Evolutionary conservation across 352 stramenopile species (phyloP).

Genomic region (Globisporangium canariense): DNA sequence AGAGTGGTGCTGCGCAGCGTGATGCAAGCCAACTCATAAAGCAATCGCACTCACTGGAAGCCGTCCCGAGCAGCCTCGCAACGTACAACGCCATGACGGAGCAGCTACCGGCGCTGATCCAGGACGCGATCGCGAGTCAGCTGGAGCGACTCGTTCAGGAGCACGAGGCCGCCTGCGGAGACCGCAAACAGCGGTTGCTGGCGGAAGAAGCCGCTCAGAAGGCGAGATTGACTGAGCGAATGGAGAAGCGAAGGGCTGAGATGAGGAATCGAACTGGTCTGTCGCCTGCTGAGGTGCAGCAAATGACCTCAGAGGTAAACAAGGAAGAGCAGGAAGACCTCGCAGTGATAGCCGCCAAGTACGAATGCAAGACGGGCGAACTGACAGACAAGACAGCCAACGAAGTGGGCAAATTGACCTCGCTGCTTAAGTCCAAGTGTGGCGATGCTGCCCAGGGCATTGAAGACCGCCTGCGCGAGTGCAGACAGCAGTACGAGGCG

Average conservation of each 20-base stretch:
- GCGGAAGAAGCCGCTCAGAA: not conserved
- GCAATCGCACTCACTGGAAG: not conserved
- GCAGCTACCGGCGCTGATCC: not conserved
- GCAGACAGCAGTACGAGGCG: not conserved
- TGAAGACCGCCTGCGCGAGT: not conserved
- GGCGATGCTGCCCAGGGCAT: not conserved
- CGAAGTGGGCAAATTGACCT: not conserved
- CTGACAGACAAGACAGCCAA: not conserved
- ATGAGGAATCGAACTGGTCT: not conserved
- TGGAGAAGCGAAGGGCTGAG: not conserved
- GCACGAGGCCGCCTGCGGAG: not conserved
- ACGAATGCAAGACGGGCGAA: not conserved
- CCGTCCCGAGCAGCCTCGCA: not conserved
- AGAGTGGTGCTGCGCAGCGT: not conserved
- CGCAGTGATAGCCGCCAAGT: not conserved
- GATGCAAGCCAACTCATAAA: not conserved
- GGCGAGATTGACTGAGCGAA: not conserved
- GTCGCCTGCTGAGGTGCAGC: not conserved
- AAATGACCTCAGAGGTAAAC: not conserved
- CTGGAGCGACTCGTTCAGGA: conserved; percentile 6
- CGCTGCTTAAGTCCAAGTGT: not conserved
- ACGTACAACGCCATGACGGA: conserved; percentile 8
- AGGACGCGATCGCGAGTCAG: conserved; percentile 1
- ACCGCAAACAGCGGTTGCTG: not conserved
- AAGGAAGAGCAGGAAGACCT: not conserved